Evolutionary conservation across 2,329 filamentous ascomycete species (phyloP), one percentile per base, ranked within the genome.

Genomic region (Alternaria sp.): DNA sequence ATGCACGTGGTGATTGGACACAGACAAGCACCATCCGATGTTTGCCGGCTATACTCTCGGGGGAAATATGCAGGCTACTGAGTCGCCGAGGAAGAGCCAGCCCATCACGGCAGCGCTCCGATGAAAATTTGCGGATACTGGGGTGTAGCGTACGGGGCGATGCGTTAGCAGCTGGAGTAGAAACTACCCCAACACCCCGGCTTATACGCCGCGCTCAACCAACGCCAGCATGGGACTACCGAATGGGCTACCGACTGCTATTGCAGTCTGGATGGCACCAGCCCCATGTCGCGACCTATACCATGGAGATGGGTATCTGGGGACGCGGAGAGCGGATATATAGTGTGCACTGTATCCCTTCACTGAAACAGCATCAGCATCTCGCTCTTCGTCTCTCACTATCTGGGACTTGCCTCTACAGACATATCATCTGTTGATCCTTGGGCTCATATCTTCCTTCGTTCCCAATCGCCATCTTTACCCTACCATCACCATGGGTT

Each of bases 231-330:
- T 46, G 62, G 30, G 54, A 58, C 67, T 67, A 65, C 50, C 64
- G 60, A 40, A 67, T 30, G 54, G 25, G 59, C 67, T 64, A 70
- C 59, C 59, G 40, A 59, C 40, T 49, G 44, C 59, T 60, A 64
- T 36, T 57, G 64, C 36, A 64, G 71, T 68, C 70, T 74, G 68
- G 71, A 74, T 65, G 65, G 71, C 49, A 66, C 69, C 61, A 68
- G 60, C 64, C 64, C 61, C 64, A 65, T 65, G 61, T 60, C 54
- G 66, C 61, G 64, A 52, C 43, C 57, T 46, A 46, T 36, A 64
- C 66, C 60, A 63, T 61, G 60, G 59, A 23, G 17, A 52, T 54
- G 44, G 36, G 55, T 21, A 47, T 30, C 55, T 51, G 40, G 43
- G 28, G 59, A 52, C 50, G 26, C 57, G 21, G 23, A 52, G 54